Conservation (phyloP, 1,139 yeast genomes). For the Diutina ranongensis region DNA sequence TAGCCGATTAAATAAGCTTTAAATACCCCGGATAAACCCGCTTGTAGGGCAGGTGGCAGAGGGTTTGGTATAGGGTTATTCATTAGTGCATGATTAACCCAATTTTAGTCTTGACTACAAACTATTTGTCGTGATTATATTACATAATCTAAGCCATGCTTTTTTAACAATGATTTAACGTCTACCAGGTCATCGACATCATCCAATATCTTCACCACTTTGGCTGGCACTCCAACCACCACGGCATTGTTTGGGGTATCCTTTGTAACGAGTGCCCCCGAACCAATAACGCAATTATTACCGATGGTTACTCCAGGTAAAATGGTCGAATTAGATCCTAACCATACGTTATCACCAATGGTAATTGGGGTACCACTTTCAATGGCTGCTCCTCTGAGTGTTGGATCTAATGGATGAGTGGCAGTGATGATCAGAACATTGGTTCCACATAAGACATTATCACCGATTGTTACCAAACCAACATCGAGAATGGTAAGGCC, state of each 20-base stretch:
- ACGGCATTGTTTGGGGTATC: conserved; percentile 42
- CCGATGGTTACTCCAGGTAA: conserved; percentile 63
- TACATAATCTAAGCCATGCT: conserved; percentile 1
- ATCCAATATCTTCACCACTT: conserved; percentile 22
- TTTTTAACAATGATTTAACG: background rate
- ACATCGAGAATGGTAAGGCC: conserved; percentile 48
- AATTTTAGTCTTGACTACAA: too few relatives aligned
- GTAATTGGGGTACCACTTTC: conserved; percentile 46
- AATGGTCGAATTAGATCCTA: conserved; percentile 43
- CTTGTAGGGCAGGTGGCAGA: too few relatives aligned
- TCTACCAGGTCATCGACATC: background rate
- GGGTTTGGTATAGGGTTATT: too few relatives aligned
- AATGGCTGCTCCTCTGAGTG: conserved; percentile 27
- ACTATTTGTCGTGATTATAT: background rate
- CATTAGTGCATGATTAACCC: too few relatives aligned
- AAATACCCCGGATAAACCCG: too few relatives aligned
- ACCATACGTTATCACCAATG: conserved; percentile 58
- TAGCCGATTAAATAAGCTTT: too few relatives aligned
- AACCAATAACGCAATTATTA: conserved; percentile 50
- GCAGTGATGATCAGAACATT: conserved; percentile 51
- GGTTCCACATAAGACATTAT: conserved; percentile 51
- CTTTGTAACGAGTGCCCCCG: conserved; percentile 51
- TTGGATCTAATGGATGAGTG: conserved; percentile 48
- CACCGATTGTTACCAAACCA: conserved; percentile 50
- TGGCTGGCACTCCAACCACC: conserved; percentile 53